Conservation (phyloP, 805 yeast species). For the Isabelozyma gotoi region DNA sequence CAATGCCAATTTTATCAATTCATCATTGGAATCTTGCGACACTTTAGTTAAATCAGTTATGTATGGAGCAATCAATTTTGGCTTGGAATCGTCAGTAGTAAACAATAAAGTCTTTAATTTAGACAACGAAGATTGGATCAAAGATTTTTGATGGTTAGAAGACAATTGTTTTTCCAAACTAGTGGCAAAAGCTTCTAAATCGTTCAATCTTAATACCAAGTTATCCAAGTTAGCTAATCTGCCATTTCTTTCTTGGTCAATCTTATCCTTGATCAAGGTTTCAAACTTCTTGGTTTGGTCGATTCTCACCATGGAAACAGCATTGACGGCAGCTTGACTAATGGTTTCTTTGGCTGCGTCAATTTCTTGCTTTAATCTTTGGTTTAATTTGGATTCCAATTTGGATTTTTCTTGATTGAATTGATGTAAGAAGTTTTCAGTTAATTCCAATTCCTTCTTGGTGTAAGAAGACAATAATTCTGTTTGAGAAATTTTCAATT, state of each 20-base stretch:
- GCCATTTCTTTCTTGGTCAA: slow-evolving; percentile 60
- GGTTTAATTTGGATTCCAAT: slow-evolving; percentile 58
- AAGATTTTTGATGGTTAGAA: slow-evolving; percentile 31
- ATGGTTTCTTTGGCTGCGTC: slow-evolving; percentile 65
- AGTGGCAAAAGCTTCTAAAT: slow-evolving; percentile 55
- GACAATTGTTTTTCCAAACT: slow-evolving; percentile 38
- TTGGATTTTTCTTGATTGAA: slow-evolving; percentile 61
- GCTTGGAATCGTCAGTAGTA: slow-evolving; percentile 15
- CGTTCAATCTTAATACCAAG: slow-evolving; percentile 52
- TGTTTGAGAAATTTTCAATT: slow-evolving; percentile 36
- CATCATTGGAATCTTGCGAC: slow-evolving; percentile 26
- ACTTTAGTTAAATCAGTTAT: slow-evolving; percentile 34
- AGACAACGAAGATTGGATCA: slow-evolving; percentile 29
- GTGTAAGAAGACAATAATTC: slow-evolving; percentile 40
- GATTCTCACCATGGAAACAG: slow-evolving; percentile 62
- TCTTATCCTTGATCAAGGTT: slow-evolving; percentile 26
- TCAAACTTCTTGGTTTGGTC: slow-evolving; percentile 60
- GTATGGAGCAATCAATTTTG: slow-evolving; percentile 30
- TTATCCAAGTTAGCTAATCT: slow-evolving; percentile 69
- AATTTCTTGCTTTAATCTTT: slow-evolving; percentile 61
- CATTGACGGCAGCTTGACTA: slow-evolving; percentile 70
- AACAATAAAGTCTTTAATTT: slow-evolving; percentile 29
- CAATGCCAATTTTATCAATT: slow-evolving; percentile 31
- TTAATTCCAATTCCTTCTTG: slow-evolving; percentile 53
- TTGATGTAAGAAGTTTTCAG: slow-evolving; percentile 58